A percentile compares a stretch with the other conserved stretches of the same genome.
These are phyloP conservation scores for Corymbia citriodora DNA, from an alignment of 441 rosid species.

Conservation along the genomic window DNA sequence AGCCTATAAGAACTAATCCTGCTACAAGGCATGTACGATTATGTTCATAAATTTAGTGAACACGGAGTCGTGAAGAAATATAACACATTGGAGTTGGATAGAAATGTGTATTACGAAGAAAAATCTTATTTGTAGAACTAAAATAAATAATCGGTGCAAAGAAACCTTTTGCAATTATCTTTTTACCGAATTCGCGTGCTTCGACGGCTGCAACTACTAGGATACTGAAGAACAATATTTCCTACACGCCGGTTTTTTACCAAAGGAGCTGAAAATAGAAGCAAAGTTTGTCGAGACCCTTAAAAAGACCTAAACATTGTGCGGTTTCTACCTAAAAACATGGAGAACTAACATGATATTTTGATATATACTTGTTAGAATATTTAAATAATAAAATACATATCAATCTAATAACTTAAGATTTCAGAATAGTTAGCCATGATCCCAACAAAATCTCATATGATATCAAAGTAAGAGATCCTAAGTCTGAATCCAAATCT, in stretches of 20 bases:
- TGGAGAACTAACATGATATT: neutral
- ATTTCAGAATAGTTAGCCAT: too few species aligned
- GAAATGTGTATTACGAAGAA: neutral
- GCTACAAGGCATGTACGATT: too few species aligned
- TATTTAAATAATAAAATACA: too few species aligned
- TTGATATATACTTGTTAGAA: neutral
- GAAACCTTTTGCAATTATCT: neutral
- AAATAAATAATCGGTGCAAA: neutral
- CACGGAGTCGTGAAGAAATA: neutral
- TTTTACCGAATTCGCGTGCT: neutral
- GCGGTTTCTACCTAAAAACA: neutral
- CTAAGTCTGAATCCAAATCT: too few species aligned
- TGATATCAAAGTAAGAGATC: too few species aligned
- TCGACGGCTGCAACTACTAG: neutral
- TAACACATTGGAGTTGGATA: neutral
- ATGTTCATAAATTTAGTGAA: too few species aligned
- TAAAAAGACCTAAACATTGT: neutral
- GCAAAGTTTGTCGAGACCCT: neutral
- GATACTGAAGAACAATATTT: neutral
- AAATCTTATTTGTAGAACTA: neutral
- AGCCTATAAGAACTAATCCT: neutral
- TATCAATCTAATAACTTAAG: too few species aligned
- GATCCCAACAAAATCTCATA: too few species aligned
- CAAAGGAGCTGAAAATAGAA: neutral
- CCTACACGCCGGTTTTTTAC: neutral